Evolutionary conservation across 805 yeast genomes (phyloP), one percentile per base, ranked within the genome.

Genomic region (Sungouiozyma ichnusensis): DNA sequence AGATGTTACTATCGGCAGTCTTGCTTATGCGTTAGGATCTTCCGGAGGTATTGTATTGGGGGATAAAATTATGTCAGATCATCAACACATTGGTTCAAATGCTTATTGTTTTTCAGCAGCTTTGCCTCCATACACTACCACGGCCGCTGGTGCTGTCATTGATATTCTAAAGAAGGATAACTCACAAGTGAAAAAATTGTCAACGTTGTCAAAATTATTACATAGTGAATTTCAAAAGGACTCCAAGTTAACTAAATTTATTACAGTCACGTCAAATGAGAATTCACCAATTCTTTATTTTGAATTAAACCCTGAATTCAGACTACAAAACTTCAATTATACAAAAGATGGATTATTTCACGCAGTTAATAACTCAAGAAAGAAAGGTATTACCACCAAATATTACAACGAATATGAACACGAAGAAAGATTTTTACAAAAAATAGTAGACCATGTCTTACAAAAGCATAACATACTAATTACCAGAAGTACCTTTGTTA

Each of bases 31-130:
- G 0, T 71, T 90, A 49, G 90, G 86, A 7, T 72, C 92, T 1
- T 78, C 90, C 39, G 98, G 98, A 49, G 97, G 95, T 1, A 90
- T 85, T 66, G 92, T 95, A 58, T 83, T 85, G 20, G 98, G 97
- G 44, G 81, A 76, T 35, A 63, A 67, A 19, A 81, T 81, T 42
- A 85, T 92, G 86, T 77, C 87, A 29, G 79, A 80, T 52, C 95
- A 90, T 66, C 98, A 92, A 70, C 78, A 95, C 60, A 81, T 92
- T 54, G 82, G 86, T 18, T 85, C 95, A 13, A 71, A 72, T 49
- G 96, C 95, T 2, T 92, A 86, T 59, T 92, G 92, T 46, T 92
- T 85, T 61, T 83, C 94, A 54, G 98, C 98, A 6, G 76, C 96
- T 1, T 74, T 90, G 58, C 97, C 98, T 11, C 94, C 97, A 18